A percentile compares a stretch with the other conserved stretches of the same genome.
Evolutionary conservation across 345 rosid species (phyloP).

Genomic region (Jatropha curcas): DNA sequence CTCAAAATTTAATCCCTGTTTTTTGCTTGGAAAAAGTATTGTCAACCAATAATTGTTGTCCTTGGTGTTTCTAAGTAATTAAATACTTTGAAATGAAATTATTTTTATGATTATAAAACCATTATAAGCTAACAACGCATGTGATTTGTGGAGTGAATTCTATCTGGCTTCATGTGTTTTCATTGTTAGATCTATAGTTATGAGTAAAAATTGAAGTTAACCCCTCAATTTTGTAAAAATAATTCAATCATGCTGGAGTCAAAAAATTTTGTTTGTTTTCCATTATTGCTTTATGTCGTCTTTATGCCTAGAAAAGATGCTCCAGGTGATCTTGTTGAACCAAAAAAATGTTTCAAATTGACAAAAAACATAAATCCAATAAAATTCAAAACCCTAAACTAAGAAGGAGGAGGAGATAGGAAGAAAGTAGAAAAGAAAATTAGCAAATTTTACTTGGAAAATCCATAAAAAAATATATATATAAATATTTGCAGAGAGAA

Average conservation of each 20-base stretch:
- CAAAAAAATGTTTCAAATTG: not conserved
- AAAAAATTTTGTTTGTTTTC: constrained; percentile 16
- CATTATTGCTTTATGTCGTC: constrained; percentile 6
- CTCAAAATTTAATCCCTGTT: not conserved
- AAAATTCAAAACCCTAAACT: not conserved
- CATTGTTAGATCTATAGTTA: too few species aligned
- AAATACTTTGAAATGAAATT: constrained; percentile 4
- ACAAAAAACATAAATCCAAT: not conserved
- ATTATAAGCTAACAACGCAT: not conserved
- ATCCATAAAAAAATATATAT: too few species aligned
- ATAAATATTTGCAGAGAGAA: too few species aligned
- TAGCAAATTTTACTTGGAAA: not conserved
- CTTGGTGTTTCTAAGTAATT: not conserved
- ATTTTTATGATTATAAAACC: not conserved
- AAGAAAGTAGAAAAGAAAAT: not conserved
- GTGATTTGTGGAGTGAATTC: not conserved
- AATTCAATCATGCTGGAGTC: too few species aligned
- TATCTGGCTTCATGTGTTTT: too few species aligned
- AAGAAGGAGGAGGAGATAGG: too few species aligned
- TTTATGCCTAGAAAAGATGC: not conserved
- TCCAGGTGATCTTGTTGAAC: constrained; percentile 5
- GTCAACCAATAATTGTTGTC: not conserved
- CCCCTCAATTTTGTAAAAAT: too few species aligned
- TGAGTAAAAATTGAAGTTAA: too few species aligned
- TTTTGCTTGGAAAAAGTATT: not conserved